Evolutionary conservation across 352 stramenopile species (phyloP).

Genomic region (Phytophthora ramorum): DNA sequence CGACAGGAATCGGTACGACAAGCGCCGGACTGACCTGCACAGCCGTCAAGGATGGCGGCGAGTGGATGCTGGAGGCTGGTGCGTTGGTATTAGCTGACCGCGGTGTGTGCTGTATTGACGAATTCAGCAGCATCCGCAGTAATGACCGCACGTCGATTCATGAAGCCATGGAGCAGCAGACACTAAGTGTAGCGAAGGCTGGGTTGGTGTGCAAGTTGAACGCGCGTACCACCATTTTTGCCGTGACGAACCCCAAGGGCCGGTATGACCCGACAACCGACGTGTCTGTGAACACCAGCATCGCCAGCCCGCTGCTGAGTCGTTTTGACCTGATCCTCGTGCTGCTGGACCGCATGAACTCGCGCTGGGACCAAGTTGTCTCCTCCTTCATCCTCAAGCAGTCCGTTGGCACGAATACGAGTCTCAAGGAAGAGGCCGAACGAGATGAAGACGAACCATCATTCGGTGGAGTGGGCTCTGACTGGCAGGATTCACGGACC

Average conservation of each 20-base stretch:
- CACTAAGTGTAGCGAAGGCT: slow-evolving; percentile 96
- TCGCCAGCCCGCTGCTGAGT: slow-evolving; percentile 95
- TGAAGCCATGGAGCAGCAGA: slow-evolving; percentile 99
- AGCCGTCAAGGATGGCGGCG: slow-evolving; percentile 94
- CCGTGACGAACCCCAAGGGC: slow-evolving; percentile 95
- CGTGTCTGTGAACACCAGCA: slow-evolving; percentile 95
- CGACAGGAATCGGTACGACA: slow-evolving; percentile 96
- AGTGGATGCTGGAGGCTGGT: slow-evolving; percentile 97
- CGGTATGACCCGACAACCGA: slow-evolving; percentile 87
- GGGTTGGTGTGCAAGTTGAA: slow-evolving; percentile 98
- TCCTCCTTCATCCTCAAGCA: slow-evolving; percentile 96
- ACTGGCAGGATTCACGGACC: slow-evolving; percentile 6
- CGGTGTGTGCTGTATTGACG: slow-evolving; percentile 97
- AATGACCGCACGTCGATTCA: slow-evolving; percentile 95
- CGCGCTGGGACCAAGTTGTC: slow-evolving; percentile 93
- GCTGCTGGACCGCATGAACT: slow-evolving; percentile 90
- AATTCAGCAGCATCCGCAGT: slow-evolving; percentile 96
- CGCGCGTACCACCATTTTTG: slow-evolving; percentile 95
- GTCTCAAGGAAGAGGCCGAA: slow-evolving; percentile 34
- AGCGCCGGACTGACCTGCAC: slow-evolving; percentile 97
- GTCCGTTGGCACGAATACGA: slow-evolving; percentile 51
- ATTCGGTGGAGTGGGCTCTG: slow-evolving; percentile 16
- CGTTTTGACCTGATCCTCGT: slow-evolving; percentile 98
- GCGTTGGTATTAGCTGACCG: slow-evolving; percentile 92
- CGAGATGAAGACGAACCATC: slow-evolving; percentile 22